Evolutionary conservation across 306 rosid species (phyloP).

Genomic region (Cicer yamashitae): DNA sequence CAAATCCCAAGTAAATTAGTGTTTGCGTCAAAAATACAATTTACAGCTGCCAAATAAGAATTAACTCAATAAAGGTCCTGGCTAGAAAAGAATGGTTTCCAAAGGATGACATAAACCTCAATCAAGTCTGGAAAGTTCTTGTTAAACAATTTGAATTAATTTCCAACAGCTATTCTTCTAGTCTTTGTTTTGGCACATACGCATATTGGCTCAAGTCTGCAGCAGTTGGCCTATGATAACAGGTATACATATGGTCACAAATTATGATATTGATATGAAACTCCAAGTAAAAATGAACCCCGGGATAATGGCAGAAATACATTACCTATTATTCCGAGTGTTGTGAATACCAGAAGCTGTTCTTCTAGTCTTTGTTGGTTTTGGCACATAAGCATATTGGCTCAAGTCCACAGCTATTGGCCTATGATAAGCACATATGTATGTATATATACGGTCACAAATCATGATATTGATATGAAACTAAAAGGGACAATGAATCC

Average conservation of each 20-base stretch:
- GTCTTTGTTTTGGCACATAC: conserved; percentile 60
- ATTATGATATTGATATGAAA: conserved; percentile 35
- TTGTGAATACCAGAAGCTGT: conserved; percentile 56
- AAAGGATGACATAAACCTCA: conserved; percentile 32
- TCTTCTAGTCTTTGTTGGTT: conserved; percentile 51
- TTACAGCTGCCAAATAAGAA: conserved; percentile 34
- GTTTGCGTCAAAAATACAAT: conserved; percentile 43
- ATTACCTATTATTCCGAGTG: conserved; percentile 58
- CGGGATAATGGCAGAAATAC: conserved; percentile 26
- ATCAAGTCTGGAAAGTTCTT: conserved; percentile 28
- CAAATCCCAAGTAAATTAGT: conserved; percentile 18
- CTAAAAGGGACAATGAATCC: conserved; percentile 38
- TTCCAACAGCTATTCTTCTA: conserved; percentile 43
- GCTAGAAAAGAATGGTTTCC: conserved; percentile 38
- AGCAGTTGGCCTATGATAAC: conserved; percentile 50
- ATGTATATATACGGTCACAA: conserved; percentile 32
- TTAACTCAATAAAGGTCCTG: conserved; percentile 28
- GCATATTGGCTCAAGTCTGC: conserved; percentile 64
- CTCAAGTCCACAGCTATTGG: conserved; percentile 54
- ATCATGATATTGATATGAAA: conserved; percentile 33
- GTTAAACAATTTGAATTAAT: conserved; percentile 42
- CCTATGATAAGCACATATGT: conserved; percentile 45
- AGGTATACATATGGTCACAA: conserved; percentile 36
- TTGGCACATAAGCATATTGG: conserved; percentile 63
- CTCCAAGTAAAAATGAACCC: conserved; percentile 35